phyloP scores from a whole-genome alignment of 352 stramenopile genomes.

The Pythium aquatile region DNA sequence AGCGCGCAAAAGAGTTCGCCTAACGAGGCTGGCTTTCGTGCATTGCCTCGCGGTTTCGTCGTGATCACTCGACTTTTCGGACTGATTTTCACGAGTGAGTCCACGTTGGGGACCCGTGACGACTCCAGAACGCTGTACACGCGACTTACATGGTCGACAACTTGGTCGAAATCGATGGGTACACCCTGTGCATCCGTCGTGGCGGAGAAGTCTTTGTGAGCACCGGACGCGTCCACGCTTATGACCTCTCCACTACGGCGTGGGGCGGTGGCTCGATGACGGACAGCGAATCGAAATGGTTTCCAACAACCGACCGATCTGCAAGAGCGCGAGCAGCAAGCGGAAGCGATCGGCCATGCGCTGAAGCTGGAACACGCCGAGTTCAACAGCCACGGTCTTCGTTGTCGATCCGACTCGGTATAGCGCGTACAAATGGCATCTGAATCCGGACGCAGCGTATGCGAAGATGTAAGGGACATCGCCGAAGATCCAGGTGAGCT shows the following conservation, averaged over 20 bases:
- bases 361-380: not conserved
- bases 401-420: not conserved
- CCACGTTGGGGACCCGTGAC: not conserved
- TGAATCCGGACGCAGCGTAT: not conserved
- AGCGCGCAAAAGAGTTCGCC: constrained; percentile 5
- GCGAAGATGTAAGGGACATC: not conserved
- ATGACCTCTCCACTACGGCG: not conserved
- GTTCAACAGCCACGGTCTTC: not conserved
- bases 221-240: not conserved
- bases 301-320: not conserved
- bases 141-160: not conserved
- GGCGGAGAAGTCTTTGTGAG: not conserved
- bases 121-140: not conserved
- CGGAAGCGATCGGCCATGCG: not conserved
- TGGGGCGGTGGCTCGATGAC: not conserved
- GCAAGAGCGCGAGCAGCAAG: not conserved
- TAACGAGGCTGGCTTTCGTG: not conserved
- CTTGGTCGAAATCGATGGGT: not conserved
- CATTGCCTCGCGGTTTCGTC: no score
- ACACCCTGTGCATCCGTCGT: not conserved
- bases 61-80: not conserved
- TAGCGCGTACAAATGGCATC: not conserved
- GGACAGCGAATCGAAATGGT: not conserved
- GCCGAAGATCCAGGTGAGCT: not conserved
- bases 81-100: not conserved